Conservation (phyloP, 306 rosid species). For the Pyrus betulifolia region DNA sequence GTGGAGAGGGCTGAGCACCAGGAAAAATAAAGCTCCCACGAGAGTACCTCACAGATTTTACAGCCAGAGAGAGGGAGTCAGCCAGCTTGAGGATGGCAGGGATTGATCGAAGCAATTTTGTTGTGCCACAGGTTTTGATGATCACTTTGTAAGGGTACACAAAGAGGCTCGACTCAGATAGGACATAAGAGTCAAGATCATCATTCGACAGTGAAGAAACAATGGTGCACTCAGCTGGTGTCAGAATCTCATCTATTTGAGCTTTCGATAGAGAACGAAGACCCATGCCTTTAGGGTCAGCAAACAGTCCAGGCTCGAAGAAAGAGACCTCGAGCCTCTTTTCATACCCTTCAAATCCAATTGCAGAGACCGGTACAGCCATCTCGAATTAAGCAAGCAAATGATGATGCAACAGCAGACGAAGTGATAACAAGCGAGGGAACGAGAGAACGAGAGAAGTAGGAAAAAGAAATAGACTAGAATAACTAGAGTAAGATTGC, state of each 20-base stretch:
- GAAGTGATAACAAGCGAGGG: conserved; percentile 4
- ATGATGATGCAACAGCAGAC: neutral
- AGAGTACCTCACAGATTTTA: conserved; percentile 71
- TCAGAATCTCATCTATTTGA: conserved; percentile 72
- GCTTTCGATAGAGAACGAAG: conserved; percentile 59
- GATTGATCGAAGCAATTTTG: conserved; percentile 74
- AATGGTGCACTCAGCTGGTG: conserved; percentile 87
- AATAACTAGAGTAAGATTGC: conserved; percentile 6
- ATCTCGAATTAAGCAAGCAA: conserved; percentile 31
- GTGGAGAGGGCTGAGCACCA: conserved; percentile 76
- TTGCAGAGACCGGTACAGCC: conserved; percentile 59
- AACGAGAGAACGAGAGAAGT: conserved; percentile 16
- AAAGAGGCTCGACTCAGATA: conserved; percentile 89
- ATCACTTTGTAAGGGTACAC: conserved; percentile 70
- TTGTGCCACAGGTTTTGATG: conserved; percentile 94
- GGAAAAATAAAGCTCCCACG: conserved; percentile 92
- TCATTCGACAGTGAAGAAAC: conserved; percentile 74
- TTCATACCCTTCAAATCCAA: conserved; percentile 94
- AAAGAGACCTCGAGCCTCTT: conserved; percentile 91
- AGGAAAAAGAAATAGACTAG: neutral
- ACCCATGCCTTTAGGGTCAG: conserved; percentile 68
- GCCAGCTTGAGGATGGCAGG: conserved; percentile 73
- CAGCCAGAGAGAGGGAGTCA: conserved; percentile 48
- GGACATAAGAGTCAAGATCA: conserved; percentile 79
- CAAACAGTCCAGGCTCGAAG: conserved; percentile 50